A percentile compares a stretch with the other conserved stretches of the same genome.
Evolutionary conservation across 495 filamentous ascomycete genomes (phyloP).

Genomic region (Copromyces sp.): DNA sequence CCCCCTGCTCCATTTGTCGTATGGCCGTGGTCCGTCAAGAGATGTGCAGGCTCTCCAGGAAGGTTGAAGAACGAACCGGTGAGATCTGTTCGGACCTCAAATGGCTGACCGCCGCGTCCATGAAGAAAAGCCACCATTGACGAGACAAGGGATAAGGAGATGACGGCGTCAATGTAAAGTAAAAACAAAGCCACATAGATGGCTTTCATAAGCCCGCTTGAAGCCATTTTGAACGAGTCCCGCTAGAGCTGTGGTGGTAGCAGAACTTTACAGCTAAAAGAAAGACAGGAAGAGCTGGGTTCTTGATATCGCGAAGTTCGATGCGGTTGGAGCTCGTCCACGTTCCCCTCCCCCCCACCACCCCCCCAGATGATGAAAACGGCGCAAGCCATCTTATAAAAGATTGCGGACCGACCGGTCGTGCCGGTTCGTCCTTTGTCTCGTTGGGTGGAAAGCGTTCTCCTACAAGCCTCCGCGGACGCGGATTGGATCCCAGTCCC

Average conservation of each 20-base stretch:
- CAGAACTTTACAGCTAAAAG: not conserved
- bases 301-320: not conserved
- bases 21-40: slow-evolving; percentile 39
- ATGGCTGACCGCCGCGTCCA: slow-evolving; percentile 25
- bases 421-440: not conserved
- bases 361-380: not conserved
- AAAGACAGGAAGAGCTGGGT: not conserved
- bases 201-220: slow-evolving; percentile 3
- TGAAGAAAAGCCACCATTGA: slow-evolving; percentile 41
- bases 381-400: not conserved
- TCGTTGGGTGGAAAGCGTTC: not conserved
- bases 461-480: not conserved
- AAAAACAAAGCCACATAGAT: slow-evolving; percentile 24
- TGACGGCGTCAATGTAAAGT: slow-evolving; percentile 32
- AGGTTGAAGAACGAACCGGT: slow-evolving; percentile 24
- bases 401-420: not conserved
- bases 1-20: slow-evolving; percentile 41
- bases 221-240: not conserved
- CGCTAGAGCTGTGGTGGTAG: not conserved
- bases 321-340: not conserved
- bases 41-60: slow-evolving; percentile 26
- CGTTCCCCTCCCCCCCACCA: not conserved
- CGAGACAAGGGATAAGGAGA: slow-evolving; percentile 37
- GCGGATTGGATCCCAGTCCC: not conserved
- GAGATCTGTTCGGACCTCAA: slow-evolving; percentile 17